phyloP scores from a whole-genome alignment of 768 basidiomycete species.

The Coprinopsis strossmayeri region DNA sequence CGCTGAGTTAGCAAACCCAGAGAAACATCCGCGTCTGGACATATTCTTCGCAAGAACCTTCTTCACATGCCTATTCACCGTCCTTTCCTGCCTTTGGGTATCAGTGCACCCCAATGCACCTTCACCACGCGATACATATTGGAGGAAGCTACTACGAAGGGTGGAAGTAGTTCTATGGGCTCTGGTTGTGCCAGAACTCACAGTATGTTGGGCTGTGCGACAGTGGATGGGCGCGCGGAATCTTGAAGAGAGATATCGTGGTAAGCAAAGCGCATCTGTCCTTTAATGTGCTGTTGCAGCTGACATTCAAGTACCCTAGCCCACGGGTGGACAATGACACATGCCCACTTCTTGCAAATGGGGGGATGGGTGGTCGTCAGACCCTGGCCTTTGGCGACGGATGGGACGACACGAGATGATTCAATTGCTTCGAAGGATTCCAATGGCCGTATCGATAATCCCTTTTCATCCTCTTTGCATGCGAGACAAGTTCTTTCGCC shows the following conservation, averaged over 20 bases:
- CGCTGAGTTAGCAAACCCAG: background rate
- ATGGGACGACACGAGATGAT: too few species aligned
- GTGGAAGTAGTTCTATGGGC: slow-evolving; percentile 8
- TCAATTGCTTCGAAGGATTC: too few species aligned
- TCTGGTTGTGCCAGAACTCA: slow-evolving; percentile 6
- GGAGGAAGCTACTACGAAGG: slow-evolving; percentile 7
- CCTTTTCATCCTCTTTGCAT: background rate
- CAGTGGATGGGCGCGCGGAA: slow-evolving; percentile 9
- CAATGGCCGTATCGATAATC: background rate
- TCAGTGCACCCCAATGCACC: slow-evolving; percentile 8
- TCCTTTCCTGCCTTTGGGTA: slow-evolving; percentile 1
- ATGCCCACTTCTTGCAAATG: slow-evolving; percentile 10
- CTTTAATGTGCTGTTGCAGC: too few species aligned
- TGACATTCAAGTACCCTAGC: too few species aligned
- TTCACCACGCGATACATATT: slow-evolving; percentile 4
- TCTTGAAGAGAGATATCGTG: slow-evolving; percentile 2
- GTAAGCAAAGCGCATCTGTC: too few species aligned
- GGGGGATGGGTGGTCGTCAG: slow-evolving; percentile 2
- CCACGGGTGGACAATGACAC: slow-evolving; percentile 3
- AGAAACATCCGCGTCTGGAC: background rate
- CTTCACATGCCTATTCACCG: background rate
- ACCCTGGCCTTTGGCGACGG: background rate
- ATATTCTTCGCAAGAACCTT: background rate
- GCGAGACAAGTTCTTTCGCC: slow-evolving; percentile 1
- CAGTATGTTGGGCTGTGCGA: slow-evolving; percentile 9